A percentile compares a stretch with the other conserved stretches of the same genome.
Conservation (phyloP, 2,329 filamentous ascomycete genomes). For the Colletotrichum endophyticum region DNA sequence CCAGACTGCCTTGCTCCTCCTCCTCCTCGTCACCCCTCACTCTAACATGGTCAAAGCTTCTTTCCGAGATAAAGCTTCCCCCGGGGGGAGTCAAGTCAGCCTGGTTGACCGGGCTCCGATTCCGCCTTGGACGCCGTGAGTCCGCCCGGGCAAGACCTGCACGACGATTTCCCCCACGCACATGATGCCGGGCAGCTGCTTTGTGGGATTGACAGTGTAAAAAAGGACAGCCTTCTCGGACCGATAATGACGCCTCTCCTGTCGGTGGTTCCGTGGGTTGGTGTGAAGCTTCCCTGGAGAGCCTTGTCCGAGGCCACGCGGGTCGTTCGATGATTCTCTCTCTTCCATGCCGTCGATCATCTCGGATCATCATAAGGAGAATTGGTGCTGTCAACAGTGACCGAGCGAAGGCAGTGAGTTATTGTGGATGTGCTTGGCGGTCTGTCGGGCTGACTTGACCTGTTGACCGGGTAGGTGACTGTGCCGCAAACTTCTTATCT, state of each 20-base stretch:
- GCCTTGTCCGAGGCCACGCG: neutral
- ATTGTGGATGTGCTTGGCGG: neutral
- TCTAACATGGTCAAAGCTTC: neutral
- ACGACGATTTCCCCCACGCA: neutral
- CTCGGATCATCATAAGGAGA: neutral
- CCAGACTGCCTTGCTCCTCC: neutral
- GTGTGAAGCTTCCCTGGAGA: neutral
- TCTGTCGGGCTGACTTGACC: neutral
- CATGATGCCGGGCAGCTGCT: neutral
- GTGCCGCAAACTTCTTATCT: neutral
- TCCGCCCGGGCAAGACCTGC: neutral
- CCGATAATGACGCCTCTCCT: neutral
- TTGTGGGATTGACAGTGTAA: neutral
- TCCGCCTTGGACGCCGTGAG: neutral
- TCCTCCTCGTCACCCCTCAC: neutral
- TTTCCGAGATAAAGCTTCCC: neutral
- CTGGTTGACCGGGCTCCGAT: neutral
- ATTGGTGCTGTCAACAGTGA: conserved; percentile 19
- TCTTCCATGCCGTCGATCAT: neutral
- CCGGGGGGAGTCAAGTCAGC: neutral
- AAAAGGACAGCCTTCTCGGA: neutral
- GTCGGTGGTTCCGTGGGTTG: neutral
- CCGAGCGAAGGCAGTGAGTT: conserved; percentile 28
- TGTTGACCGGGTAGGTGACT: neutral
- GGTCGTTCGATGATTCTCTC: neutral